phyloP scores from a whole-genome alignment of 1,139 yeast species.

The Saccharomyces hybrid region DNA sequence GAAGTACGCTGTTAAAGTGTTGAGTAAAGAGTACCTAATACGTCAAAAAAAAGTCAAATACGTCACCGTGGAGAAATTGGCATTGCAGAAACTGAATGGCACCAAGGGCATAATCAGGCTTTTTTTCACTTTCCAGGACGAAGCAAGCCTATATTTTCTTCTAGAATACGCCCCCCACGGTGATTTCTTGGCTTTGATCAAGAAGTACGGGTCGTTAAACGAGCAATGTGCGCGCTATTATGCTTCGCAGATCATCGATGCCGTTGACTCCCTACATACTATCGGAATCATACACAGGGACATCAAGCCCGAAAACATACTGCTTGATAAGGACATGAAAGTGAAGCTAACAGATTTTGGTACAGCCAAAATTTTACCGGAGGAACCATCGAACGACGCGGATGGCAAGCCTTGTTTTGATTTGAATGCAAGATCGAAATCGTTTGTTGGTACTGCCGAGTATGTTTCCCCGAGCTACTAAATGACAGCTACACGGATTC shows the following conservation, averaged over 20 bases:
- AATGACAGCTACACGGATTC: conserved; percentile 77
- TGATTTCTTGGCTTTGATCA: conserved; percentile 53
- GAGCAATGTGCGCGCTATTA: conserved; percentile 47
- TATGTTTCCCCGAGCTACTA: conserved; percentile 82
- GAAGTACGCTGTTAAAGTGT: conserved; percentile 62
- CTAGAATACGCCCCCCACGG: conserved; percentile 74
- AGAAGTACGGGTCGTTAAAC: conserved; percentile 46
- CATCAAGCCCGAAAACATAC: conserved; percentile 82
- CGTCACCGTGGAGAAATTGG: conserved; percentile 67
- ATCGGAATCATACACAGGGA: conserved; percentile 86
- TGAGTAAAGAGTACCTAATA: conserved; percentile 64
- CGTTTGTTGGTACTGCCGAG: conserved; percentile 64
- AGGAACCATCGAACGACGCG: conserved; percentile 36
- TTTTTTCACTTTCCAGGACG: conserved; percentile 71
- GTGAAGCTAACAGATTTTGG: conserved; percentile 92
- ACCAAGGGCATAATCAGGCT: conserved; percentile 63
- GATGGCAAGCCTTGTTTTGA: conserved; percentile 38
- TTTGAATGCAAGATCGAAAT: conserved; percentile 56
- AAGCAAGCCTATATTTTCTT: conserved; percentile 59
- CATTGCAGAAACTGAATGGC: conserved; percentile 58
- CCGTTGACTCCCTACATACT: conserved; percentile 74
- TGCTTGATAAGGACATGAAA: conserved; percentile 69
- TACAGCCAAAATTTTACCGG: conserved; percentile 70
- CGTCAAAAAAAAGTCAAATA: conserved; percentile 70
- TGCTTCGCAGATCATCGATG: conserved; percentile 72